Evolutionary conservation across 169 alveolate species (phyloP).

Genomic region (Plasmodium vivax): DNA sequence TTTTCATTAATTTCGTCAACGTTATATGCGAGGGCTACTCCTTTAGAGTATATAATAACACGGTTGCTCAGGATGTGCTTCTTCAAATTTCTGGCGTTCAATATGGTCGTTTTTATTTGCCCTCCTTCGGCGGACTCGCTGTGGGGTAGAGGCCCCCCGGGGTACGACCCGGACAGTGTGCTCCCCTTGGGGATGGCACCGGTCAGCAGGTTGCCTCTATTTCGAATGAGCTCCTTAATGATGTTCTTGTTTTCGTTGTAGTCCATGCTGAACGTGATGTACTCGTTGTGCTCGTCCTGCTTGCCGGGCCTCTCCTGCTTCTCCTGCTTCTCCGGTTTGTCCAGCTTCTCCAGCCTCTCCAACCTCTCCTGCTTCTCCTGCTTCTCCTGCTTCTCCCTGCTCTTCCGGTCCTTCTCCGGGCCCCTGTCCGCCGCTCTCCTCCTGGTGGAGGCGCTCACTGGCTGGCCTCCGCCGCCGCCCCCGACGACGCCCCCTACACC

Average conservation of each 20-base stretch:
- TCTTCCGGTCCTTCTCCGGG: neutral
- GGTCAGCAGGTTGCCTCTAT: neutral
- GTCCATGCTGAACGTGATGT: conserved; percentile 24
- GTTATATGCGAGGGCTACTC: conserved; percentile 35
- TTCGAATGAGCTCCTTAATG: conserved; percentile 42
- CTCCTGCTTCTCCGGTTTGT: neutral
- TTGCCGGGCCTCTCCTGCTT: neutral
- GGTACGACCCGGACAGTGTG: neutral
- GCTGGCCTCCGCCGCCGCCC: neutral
- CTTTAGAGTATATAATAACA: conserved; percentile 50
- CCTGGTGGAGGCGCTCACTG: neutral
- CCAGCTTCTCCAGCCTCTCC: neutral
- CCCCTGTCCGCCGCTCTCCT: neutral
- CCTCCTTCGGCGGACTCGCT: neutral
- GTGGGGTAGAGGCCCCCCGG: neutral
- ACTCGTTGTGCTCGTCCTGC: conserved; percentile 24
- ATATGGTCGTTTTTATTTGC: conserved; percentile 27
- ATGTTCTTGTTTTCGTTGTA: conserved; percentile 27
- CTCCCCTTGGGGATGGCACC: neutral
- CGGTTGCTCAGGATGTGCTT: conserved; percentile 54
- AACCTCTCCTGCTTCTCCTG: neutral
- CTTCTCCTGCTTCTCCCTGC: neutral
- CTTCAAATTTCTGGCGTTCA: conserved; percentile 48
- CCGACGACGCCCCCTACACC: neutral
- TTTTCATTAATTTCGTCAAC: conserved; percentile 59